A percentile compares a stretch with the other conserved stretches of the same genome.
phyloP scores from a whole-genome alignment of 768 basidiomycete species.

The Suillus brevipes region DNA sequence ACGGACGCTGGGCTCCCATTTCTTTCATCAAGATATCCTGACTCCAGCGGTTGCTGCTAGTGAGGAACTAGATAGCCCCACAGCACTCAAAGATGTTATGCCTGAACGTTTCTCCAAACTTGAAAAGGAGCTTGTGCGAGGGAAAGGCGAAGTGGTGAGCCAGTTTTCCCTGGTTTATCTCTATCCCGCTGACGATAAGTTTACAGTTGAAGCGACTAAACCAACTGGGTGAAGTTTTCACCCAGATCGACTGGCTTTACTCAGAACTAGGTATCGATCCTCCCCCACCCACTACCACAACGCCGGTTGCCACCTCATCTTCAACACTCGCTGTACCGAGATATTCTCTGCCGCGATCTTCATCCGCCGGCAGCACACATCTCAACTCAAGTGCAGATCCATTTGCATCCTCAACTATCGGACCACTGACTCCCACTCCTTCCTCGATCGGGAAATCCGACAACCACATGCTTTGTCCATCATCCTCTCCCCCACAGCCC shows the following conservation, averaged over 20 bases:
- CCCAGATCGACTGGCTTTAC: slow-evolving; percentile 82
- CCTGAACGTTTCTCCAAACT: slow-evolving; percentile 78
- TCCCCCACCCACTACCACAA: slow-evolving; percentile 52
- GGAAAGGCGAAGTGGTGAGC: slow-evolving; percentile 84
- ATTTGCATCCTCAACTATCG: slow-evolving; percentile 24
- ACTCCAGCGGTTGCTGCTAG: slow-evolving; percentile 45
- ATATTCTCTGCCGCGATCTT: slow-evolving; percentile 47
- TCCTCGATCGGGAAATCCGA: slow-evolving; percentile 39
- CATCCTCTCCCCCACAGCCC: slow-evolving; percentile 16
- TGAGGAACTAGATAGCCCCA: slow-evolving; percentile 38
- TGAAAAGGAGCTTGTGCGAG: slow-evolving; percentile 82
- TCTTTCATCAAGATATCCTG: slow-evolving; percentile 56
- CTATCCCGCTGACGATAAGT: slow-evolving; percentile 7
- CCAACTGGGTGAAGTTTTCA: slow-evolving; percentile 60
- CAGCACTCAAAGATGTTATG: slow-evolving; percentile 65
- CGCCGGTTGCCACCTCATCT: slow-evolving; percentile 34
- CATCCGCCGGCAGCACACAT: slow-evolving; percentile 31
- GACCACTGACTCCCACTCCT: slow-evolving; percentile 48
- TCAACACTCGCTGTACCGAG: slow-evolving; percentile 39
- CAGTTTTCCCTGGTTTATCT: not conserved
- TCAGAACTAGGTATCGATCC: slow-evolving; percentile 76
- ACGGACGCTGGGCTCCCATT: slow-evolving; percentile 59
- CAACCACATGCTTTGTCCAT: slow-evolving; percentile 36
- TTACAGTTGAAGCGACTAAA: slow-evolving; percentile 64
- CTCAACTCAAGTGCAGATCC: slow-evolving; percentile 25